Evolutionary conservation across 768 basidiomycete genomes (phyloP).

Genomic region (Tremella mesenterica): DNA sequence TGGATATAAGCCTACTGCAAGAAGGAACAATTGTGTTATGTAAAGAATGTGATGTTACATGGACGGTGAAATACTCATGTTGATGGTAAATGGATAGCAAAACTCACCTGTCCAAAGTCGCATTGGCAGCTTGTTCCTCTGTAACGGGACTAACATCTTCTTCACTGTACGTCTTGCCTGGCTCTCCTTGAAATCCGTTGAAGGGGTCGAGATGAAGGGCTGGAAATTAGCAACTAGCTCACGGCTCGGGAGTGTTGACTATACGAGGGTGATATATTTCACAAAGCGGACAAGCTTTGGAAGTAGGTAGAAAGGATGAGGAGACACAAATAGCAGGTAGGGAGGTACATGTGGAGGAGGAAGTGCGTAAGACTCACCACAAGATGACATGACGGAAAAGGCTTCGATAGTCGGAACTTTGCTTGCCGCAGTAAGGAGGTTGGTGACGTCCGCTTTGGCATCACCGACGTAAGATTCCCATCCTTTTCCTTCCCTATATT

Average conservation of each 20-base stretch:
- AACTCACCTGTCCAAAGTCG: constrained; percentile 13
- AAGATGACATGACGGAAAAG: background rate
- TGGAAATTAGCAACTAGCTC: too few species aligned
- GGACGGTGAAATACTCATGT: background rate
- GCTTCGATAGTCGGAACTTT: background rate
- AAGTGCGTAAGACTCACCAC: background rate
- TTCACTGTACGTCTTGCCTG: constrained; percentile 27
- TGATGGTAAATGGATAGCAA: background rate
- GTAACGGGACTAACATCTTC: constrained; percentile 29
- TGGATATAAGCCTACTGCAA: too few species aligned
- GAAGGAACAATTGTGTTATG: too few species aligned
- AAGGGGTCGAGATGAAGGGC: too few species aligned
- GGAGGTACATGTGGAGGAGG: too few species aligned
- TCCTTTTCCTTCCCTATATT: background rate
- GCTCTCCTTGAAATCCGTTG: too few species aligned
- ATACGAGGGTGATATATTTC: too few species aligned
- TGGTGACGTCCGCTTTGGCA: background rate
- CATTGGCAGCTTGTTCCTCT: constrained; percentile 20
- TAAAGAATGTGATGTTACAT: too few species aligned
- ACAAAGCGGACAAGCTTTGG: too few species aligned
- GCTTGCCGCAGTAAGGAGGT: background rate
- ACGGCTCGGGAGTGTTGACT: too few species aligned
- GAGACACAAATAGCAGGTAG: too few species aligned
- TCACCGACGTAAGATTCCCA: background rate
- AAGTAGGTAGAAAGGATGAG: too few species aligned